Evolutionary conservation across 352 stramenopile species (phyloP), one percentile per base, ranked within the genome.

Genomic region (Globisporangium emineosum): DNA sequence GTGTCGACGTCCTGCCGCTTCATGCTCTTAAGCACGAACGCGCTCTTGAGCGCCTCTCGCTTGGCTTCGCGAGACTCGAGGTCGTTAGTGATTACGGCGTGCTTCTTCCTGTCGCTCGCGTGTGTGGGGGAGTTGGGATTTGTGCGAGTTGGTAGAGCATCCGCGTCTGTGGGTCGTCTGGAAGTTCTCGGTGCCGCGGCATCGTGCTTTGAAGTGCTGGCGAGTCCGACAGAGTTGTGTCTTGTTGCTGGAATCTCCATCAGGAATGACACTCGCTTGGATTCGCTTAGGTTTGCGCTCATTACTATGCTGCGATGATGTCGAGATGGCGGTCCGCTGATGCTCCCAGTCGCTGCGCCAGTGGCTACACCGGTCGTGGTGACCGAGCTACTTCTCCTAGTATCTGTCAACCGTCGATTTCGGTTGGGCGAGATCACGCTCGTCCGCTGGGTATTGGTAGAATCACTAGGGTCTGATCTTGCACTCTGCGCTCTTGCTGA

Each of bases 1-100:
- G 71, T 66, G 35, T 87, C 73, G 21, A 92, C 82, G 57, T 92
- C 83, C 53, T 82, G 76, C 8, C 83, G 70, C 27, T 66, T 73
- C 30, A 77, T 66, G 8, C 54, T 77, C 35, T 66, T 74, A 19
- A 77, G 65, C n/a, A 76, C 45, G 33, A 73, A 70, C 13, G 65
- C 57, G 40, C 67, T 76, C 40, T 72, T 71, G 13, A 74, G 60
- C 25, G 65, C 67, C 49, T n/a, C 68, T 32, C 70, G 69, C 13
- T 64, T 62, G 19, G 62, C 61, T 25, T 62, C 66, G 35, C 40
- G 50, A 12, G 42, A 54, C 9, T 67, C 52, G 17, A 68, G 57
- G 13, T 60, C 57, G 33, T 40, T 68, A 9, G 27, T 19, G 29
- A 40, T 23, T 3, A 29, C 7, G 19, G 15, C 40, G n/a, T 21